Percentiles rank a stretch among this genome's conserved stretches.
Conservation (phyloP, 2,329 filamentous ascomycete genomes). For the Microcyclospora tardicrescens region DNA sequence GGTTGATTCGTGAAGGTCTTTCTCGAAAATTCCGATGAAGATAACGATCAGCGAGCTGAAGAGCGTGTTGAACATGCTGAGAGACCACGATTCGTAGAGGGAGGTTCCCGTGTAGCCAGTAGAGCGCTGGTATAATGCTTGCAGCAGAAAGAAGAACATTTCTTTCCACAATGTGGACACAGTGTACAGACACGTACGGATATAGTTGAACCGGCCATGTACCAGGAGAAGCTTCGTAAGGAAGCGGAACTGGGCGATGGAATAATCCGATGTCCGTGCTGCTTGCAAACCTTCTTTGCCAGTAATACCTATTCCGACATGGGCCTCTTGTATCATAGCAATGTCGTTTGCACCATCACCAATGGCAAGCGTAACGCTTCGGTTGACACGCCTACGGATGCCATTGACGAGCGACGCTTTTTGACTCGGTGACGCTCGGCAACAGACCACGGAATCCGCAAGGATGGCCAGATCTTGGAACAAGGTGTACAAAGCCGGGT, state of each 20-base stretch:
- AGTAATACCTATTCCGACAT: conserved; percentile 83
- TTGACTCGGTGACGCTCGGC: conserved; percentile 70
- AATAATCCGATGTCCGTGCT: conserved; percentile 71
- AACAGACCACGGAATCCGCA: conserved; percentile 78
- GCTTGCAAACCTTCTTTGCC: conserved; percentile 80
- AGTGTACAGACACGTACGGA: conserved; percentile 47
- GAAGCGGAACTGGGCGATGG: conserved; percentile 78
- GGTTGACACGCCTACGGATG: conserved; percentile 61
- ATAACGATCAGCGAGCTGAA: conserved; percentile 82
- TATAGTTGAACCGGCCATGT: conserved; percentile 34
- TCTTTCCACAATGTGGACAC: conserved; percentile 83
- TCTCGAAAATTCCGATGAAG: conserved; percentile 70
- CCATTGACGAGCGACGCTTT: conserved; percentile 69
- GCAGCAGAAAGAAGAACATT: conserved; percentile 35
- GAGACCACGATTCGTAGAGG: conserved; percentile 68
- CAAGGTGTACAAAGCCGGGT: conserved; percentile 43
- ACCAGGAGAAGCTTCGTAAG: conserved; percentile 39
- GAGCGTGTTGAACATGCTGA: conserved; percentile 87
- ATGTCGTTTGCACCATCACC: conserved; percentile 91
- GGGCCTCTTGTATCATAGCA: conserved; percentile 84
- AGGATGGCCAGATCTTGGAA: conserved; percentile 65
- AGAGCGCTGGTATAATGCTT: conserved; percentile 68
- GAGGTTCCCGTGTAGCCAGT: conserved; percentile 77
- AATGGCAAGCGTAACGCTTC: conserved; percentile 70
- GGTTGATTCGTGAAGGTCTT: conserved; percentile 61